Conservation (phyloP, 2,329 filamentous ascomycete genomes). For the Thielaviopsis musarum region DNA sequence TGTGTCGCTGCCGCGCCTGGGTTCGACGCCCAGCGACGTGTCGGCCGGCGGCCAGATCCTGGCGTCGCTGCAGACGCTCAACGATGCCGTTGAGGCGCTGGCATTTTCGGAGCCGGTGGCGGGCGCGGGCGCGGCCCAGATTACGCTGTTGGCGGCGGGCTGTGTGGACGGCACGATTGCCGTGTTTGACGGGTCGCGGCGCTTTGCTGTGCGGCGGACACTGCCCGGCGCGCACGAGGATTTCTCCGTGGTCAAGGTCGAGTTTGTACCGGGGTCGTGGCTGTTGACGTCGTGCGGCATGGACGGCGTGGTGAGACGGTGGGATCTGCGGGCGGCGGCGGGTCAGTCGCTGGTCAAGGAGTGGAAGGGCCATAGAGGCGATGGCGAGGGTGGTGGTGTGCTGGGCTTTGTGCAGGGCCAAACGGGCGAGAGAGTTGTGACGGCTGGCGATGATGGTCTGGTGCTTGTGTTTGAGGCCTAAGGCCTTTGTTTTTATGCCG, state of each 20-base stretch:
- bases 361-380: constrained; percentile 78
- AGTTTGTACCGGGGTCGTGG: constrained; percentile 57
- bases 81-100: constrained; percentile 59
- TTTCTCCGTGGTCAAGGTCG: constrained; percentile 82
- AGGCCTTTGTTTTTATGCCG: not conserved
- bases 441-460: constrained; percentile 74
- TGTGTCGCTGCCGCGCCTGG: constrained; percentile 59
- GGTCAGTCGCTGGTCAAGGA: constrained; percentile 58
- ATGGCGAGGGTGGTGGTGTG: constrained; percentile 75
- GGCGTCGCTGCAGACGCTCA: constrained; percentile 65
- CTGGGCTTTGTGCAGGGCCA: constrained; percentile 77
- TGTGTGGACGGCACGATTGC: constrained; percentile 65
- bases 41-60: constrained; percentile 45
- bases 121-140: constrained; percentile 27
- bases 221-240: constrained; percentile 73
- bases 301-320: constrained; percentile 78
- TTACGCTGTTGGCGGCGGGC: constrained; percentile 41
- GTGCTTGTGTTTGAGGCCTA: constrained; percentile 49
- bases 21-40: constrained; percentile 22
- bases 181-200: constrained; percentile 71
- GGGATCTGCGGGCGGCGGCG: constrained; percentile 59
- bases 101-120: constrained; percentile 32
- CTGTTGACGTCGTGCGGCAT: constrained; percentile 77
- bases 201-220: constrained; percentile 71
- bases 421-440: constrained; percentile 59